Evolutionary conservation across 331 rosid genomes (phyloP).

Genomic region (Prunus yedoensis): DNA sequence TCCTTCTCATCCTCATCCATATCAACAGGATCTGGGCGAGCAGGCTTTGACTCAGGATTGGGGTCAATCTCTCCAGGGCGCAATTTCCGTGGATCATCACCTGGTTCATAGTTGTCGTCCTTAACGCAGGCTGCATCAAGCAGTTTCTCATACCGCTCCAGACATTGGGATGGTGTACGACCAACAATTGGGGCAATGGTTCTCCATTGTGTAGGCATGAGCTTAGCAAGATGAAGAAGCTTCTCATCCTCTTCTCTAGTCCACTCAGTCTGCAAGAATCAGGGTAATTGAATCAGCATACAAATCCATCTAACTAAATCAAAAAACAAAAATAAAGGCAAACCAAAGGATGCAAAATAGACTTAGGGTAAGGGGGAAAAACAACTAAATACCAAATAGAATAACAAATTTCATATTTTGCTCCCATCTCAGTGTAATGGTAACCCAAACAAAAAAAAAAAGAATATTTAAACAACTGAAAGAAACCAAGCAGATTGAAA

Average conservation of each 20-base stretch:
- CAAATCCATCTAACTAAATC: conserved; percentile 9
- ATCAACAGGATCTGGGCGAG: conserved; percentile 96
- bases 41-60: conserved; percentile 93
- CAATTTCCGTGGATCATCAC: conserved; percentile 88
- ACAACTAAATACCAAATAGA: neutral
- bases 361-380: neutral
- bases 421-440: neutral
- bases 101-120: conserved; percentile 91
- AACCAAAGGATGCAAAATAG: neutral
- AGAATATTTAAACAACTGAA: neutral
- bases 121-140: conserved; percentile 95
- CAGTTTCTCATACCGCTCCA: conserved; percentile 89
- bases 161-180: conserved; percentile 94
- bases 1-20: conserved; percentile 99
- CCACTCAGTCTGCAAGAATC: conserved; percentile 78
- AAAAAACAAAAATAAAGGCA: neutral
- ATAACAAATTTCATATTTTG: neutral
- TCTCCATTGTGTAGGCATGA: conserved; percentile 98
- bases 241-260: conserved; percentile 96
- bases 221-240: conserved; percentile 94
- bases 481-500: neutral
- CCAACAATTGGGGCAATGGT: conserved; percentile 96
- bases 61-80: conserved; percentile 98
- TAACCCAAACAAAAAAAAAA: neutral
- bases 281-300: conserved; percentile 15